Percentiles rank a stretch among this genome's conserved stretches.
Conservation (phyloP, 495 filamentous ascomycete species). For the Talaromyces adpressus region DNA sequence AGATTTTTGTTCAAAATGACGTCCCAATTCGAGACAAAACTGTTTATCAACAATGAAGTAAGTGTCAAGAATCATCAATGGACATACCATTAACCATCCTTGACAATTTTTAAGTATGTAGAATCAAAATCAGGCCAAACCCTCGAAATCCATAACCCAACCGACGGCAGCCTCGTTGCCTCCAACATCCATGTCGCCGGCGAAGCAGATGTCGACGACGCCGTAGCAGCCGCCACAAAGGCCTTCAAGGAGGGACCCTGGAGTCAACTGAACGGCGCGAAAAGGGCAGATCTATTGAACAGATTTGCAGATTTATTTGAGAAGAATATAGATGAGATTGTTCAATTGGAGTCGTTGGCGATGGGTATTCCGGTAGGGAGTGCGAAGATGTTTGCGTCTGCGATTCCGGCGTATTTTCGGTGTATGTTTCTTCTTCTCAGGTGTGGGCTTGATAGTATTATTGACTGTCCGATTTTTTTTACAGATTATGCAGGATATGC, state of each 20-base stretch:
- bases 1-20: slow-evolving; percentile 27
- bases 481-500: slow-evolving; percentile 27
- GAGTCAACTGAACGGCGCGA: slow-evolving; percentile 31
- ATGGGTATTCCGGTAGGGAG: slow-evolving; percentile 16
- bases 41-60: slow-evolving; percentile 32
- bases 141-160: neutral
- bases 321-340: slow-evolving; percentile 17
- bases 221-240: slow-evolving; percentile 43
- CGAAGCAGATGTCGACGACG: slow-evolving; percentile 38
- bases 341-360: slow-evolving; percentile 24
- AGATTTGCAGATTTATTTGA: slow-evolving; percentile 30
- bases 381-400: slow-evolving; percentile 18
- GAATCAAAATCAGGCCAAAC: neutral
- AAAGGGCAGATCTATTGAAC: slow-evolving; percentile 36
- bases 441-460: neutral
- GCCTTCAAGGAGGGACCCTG: slow-evolving; percentile 17
- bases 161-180: neutral
- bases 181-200: slow-evolving; percentile 12
- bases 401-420: slow-evolving; percentile 16
- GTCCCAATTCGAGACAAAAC: neutral
- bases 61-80: neutral
- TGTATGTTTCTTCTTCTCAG: slow-evolving; percentile 3
- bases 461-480: neutral
- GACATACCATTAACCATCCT: neutral
- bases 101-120: neutral